Base-by-base conservation (phyloP, 75 land plant genomes). In the Cunninghamia lanceolata region DNA sequence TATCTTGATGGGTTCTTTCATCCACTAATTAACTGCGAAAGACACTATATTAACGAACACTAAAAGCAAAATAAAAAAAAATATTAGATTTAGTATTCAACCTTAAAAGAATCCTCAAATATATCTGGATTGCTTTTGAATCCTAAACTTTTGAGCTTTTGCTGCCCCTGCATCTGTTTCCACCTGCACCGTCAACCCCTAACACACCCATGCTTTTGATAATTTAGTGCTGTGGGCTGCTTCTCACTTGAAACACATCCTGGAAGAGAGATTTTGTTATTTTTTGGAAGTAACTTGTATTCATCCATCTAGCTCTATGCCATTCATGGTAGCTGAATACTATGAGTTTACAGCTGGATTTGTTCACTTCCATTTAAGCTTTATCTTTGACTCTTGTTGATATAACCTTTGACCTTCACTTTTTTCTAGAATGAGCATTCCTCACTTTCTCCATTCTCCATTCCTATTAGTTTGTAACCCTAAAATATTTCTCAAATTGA, bases 391-490 rank as follows among this genome's bases (percentile, higher is more conserved):
- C 78, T 36, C 15, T 38, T 76, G 38, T 38, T 76, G 42, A 15
- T 14, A 76, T 38, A 15, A 35, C 11, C 34, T 4, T 79, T 79
- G 43, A 42, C 45, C 46, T 25, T 40, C 32, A 79, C 32, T 28
- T 78, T 79, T 45, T 75, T 28, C 45, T 79, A 25, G 43, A 79
- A 79, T 79, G 82, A 40, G 46, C 82, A 79, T 79, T 79, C 47
- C 43, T 42, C 45, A 28, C 30, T 79, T 43, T 42, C 46, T 25
- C 40, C 46, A 39, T 78, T 78, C 9, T 43, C 82, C 82, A 21
- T n/a, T 70, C 74, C 13, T 79, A 79, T 19, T 34, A 16, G 34
- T 53, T 50, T 83, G 63, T 1, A 83, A 83, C 1, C 17, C 84
- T 16, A 45, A 83, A 19, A 54, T 50, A 17, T 21, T 83, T 83